Evolutionary conservation across 2,329 filamentous ascomycete species (phyloP), one percentile per base, ranked within the genome.

Genomic region (Fusarium chaquense): DNA sequence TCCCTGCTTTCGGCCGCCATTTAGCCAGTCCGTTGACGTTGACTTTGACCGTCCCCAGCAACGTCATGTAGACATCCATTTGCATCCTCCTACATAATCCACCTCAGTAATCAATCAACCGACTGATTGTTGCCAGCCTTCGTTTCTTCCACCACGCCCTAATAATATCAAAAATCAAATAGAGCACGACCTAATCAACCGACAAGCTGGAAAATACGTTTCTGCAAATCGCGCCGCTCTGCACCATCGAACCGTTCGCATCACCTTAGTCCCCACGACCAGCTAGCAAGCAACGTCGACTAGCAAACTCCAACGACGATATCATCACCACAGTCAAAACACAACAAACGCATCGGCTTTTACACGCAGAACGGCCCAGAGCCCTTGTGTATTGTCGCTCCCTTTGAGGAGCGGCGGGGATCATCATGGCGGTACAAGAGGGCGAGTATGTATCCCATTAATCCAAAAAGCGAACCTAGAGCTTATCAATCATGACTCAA

Each of bases 341-440:
- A 43, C 59, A 57, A 35, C 36, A 38, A 54, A 33, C 55, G 41
- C 54, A 53, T 63, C 46, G 38, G 40, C 45, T 56, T 57, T 44
- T 20, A 49, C 32, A 51, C 47, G 49, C 51, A 54, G 56, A 50
- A 64, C 60, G 63, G 63, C 45, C 50, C 36, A 52, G 13, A 38
- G 54, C 52, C 50, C 51, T 47, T 50, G 47, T 55, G 51, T 35
- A 58, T 57, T 65, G 64, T 71, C 72, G 62, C 65, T 65, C 58
- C 66, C 50, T 55, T 46, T 38, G 61, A 56, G 58, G 50, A 59
- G 67, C 62, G 64, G 54, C 61, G 24, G 53, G 35, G 46, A 62
- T 49, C 60, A 68, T 58, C 59, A 89, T 89, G 87, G 86, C 86
- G 78, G 81, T 86, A 76, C 82, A 86, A 76, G 83, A 87, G 77